Evolutionary conservation across 2,329 filamentous ascomycete species (phyloP), one percentile per base, ranked within the genome.

Genomic region (Pseudocercospora fijiensis): DNA sequence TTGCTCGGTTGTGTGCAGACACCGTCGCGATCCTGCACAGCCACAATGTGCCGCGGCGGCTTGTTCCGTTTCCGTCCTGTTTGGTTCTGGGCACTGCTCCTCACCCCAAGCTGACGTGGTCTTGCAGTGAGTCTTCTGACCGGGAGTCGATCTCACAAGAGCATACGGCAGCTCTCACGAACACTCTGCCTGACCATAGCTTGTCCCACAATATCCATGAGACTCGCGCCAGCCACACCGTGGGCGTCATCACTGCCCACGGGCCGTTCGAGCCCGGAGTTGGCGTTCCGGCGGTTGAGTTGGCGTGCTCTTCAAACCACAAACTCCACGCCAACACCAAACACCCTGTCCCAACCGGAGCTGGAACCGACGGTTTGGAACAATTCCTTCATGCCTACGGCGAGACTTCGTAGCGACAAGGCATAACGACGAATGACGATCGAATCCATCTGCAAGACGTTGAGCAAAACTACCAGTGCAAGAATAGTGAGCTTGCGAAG

Each of bases 51-150:
- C 18, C 16, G 53, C 28, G 26, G 4, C 28, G 53, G 27, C 30
- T n/a, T 53, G 53, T 55, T 52, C 20, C 18, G n/a, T 43, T 26
- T 52, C 20, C 18, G n/a, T 43, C 18, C 56, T 43, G 60, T 58
- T 18, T 45, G 30, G 56, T 58, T 60, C 52, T 57, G 49, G 53
- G 52, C 52, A 47, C 33, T 58, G 60, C 43, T 65, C 60, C 37
- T 51, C 58, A 52, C 57, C 57, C 47, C 27, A 63, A 60, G 63
- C 63, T 68, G 64, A 68, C 66, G 66, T 59, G 66, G 64, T 68
- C 65, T 61, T 67, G 66, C 66, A 66, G 51, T 47, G 16, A 26
- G 60, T 66, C 58, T 57, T 55, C 60, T 63, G 63, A 62, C 62
- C 60, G 22, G 33, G 53, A 37, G 64, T 62, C 60, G 62, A 68